Evolutionary conservation across 2,329 filamentous ascomycete species (phyloP).

Genomic region (Zymoseptoria passerinii): DNA sequence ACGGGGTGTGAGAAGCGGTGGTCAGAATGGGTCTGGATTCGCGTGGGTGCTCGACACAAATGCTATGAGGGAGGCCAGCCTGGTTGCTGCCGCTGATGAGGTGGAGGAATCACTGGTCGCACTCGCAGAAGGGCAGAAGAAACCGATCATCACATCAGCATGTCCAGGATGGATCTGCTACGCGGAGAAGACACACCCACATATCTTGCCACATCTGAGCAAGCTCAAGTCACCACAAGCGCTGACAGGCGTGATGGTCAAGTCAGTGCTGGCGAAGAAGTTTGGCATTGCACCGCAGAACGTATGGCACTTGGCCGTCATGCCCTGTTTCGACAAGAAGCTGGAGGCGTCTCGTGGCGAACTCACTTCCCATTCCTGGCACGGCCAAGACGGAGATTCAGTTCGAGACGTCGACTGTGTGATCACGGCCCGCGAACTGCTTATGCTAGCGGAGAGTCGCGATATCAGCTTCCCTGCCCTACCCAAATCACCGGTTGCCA

Average conservation of each 20-base stretch:
- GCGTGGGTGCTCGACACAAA: constrained; percentile 89
- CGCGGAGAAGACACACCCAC: constrained; percentile 93
- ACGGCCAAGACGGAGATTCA: constrained; percentile 37
- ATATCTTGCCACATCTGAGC: constrained; percentile 84
- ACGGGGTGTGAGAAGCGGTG: constrained; percentile 60
- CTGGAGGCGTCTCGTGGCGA: constrained; percentile 90
- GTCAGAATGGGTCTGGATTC: constrained; percentile 67
- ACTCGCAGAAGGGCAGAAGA: constrained; percentile 37
- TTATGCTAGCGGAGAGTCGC: constrained; percentile 78
- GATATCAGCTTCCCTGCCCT: constrained; percentile 67
- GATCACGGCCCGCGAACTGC: constrained; percentile 88
- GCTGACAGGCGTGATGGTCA: constrained; percentile 79
- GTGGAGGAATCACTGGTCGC: constrained; percentile 31
- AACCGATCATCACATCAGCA: constrained; percentile 72
- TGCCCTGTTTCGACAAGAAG: constrained; percentile 99
- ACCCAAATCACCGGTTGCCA: constrained; percentile 48
- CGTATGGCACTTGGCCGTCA: constrained; percentile 91
- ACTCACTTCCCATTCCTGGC: constrained; percentile 52
- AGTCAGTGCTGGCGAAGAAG: constrained; percentile 68
- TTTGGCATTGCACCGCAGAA: constrained; percentile 65
- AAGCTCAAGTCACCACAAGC: constrained; percentile 91
- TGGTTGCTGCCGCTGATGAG: constrained; percentile 53
- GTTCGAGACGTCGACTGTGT: constrained; percentile 94
- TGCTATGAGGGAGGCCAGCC: constrained; percentile 66
- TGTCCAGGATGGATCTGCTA: constrained; percentile 99